Percentiles rank a stretch among this genome's conserved stretches.
Evolutionary conservation across 1,284 basidiomycete species (phyloP).

Genomic region (Marasmius sp.): DNA sequence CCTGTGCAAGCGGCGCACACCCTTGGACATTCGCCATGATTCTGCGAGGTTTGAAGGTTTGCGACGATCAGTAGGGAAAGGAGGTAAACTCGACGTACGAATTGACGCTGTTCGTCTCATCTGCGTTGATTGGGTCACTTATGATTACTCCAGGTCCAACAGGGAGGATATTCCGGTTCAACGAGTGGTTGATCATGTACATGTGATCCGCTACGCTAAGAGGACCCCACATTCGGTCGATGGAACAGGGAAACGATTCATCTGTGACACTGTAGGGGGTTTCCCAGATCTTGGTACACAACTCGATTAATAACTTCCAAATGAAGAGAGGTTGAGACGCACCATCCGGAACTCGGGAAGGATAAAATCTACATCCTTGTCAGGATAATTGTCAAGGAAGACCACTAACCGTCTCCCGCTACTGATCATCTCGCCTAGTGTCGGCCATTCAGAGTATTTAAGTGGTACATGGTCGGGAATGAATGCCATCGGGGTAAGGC

Average conservation of each 20-base stretch:
- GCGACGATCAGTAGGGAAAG: background rate
- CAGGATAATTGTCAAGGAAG: conserved; percentile 63
- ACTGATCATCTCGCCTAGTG: conserved; percentile 69
- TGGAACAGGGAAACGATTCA: conserved; percentile 64
- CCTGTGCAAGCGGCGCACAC: conserved; percentile 34
- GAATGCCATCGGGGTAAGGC: conserved; percentile 58
- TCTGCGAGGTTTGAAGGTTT: conserved; percentile 17
- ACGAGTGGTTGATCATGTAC: conserved; percentile 58
- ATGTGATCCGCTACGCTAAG: conserved; percentile 47
- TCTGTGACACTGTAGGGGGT: conserved; percentile 67
- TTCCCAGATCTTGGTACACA: conserved; percentile 70
- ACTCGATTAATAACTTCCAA: conserved; percentile 27
- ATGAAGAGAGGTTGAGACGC: conserved; percentile 25
- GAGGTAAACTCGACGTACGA: conserved; percentile 28
- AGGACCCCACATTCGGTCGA: conserved; percentile 61
- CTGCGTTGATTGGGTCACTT: conserved; percentile 29
- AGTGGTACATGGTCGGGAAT: conserved; percentile 55
- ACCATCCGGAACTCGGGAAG: conserved; percentile 62
- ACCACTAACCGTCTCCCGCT: conserved; percentile 65
- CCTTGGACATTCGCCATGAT: conserved; percentile 37
- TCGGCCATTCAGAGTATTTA: conserved; percentile 66
- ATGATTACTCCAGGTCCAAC: conserved; percentile 31
- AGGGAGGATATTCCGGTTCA: conserved; percentile 40
- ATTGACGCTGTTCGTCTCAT: conserved; percentile 32
- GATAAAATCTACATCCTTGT: conserved; percentile 54